These are phyloP conservation scores for Sedum album DNA, from an alignment of 164 flowering plant genomes.

Conservation along the genomic window DNA sequence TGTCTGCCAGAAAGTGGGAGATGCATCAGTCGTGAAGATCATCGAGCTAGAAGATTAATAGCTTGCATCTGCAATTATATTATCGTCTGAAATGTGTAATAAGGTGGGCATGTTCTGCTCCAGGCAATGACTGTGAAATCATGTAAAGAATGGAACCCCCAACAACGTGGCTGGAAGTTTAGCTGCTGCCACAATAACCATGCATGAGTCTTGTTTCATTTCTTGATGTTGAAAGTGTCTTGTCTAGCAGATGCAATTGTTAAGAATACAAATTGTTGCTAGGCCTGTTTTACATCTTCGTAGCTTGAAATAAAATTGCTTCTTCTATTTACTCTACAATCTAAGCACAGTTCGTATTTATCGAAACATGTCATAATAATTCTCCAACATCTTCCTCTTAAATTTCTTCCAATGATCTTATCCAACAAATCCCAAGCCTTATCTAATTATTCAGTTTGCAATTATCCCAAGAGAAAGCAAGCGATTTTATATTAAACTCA, in stretches of 20 bases:
- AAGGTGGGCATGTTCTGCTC: neutral
- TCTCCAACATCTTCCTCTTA: too few relatives aligned
- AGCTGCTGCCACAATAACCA: neutral
- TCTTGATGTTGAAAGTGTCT: neutral
- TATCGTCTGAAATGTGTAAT: neutral
- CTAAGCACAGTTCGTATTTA: too few relatives aligned
- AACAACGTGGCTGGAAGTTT: too few relatives aligned
- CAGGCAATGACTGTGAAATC: neutral
- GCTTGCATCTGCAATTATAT: neutral
- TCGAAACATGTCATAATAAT: too few relatives aligned
- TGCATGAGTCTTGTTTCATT: neutral
- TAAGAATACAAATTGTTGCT: neutral
- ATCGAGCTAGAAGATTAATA: slow-evolving; percentile 12
- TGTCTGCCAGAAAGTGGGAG: slow-evolving; percentile 15
- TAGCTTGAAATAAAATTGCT: neutral
- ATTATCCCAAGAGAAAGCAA: too few relatives aligned
- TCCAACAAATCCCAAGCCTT: too few relatives aligned
- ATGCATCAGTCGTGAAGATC: slow-evolving; percentile 14
- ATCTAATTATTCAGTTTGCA: too few relatives aligned
- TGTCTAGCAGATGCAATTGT: neutral
- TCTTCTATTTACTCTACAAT: neutral
- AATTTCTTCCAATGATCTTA: too few relatives aligned
- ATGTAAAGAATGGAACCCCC: neutral
- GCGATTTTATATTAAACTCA: too few relatives aligned
- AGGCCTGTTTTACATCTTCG: neutral